Percentiles rank a stretch among this genome's conserved stretches.
Evolutionary conservation across 345 rosid species (phyloP).

Genomic region (Abelmoschus esculentus): DNA sequence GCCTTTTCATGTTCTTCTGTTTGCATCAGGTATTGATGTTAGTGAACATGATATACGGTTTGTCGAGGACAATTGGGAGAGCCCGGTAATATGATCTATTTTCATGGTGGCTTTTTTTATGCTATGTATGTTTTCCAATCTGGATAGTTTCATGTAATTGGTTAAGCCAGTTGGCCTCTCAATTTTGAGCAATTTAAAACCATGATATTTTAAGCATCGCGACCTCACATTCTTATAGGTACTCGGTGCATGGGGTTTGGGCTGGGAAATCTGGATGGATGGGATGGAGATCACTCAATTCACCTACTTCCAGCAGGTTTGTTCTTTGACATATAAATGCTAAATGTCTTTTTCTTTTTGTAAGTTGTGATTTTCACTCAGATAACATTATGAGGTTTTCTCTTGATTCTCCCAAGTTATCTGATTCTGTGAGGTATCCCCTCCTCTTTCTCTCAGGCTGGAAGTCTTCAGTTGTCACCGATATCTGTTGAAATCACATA

Average conservation of each 20-base stretch:
- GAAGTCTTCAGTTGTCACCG: slow-evolving; percentile 86
- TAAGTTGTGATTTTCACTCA: not conserved
- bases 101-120: not conserved
- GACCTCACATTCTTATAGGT: slow-evolving; percentile 45
- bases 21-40: slow-evolving; percentile 72
- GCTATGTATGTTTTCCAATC: not conserved
- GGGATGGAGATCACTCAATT: slow-evolving; percentile 99
- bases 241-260: slow-evolving; percentile 99
- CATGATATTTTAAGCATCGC: not conserved
- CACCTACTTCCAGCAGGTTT: slow-evolving; percentile 98
- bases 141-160: not conserved
- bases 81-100: slow-evolving; percentile 60
- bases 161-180: not conserved
- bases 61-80: slow-evolving; percentile 99
- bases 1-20: not conserved
- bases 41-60: slow-evolving; percentile 79
- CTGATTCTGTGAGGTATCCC: not conserved
- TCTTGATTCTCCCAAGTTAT: not conserved
- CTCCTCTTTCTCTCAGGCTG: slow-evolving; percentile 45
- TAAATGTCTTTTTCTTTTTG: not conserved
- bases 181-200: not conserved
- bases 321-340: slow-evolving; percentile 6
- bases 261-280: slow-evolving; percentile 99
- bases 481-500: slow-evolving; percentile 95
- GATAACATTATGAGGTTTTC: not conserved